Conservation (phyloP, 2,329 filamentous ascomycete species). For the Aspergillus intermedius region DNA sequence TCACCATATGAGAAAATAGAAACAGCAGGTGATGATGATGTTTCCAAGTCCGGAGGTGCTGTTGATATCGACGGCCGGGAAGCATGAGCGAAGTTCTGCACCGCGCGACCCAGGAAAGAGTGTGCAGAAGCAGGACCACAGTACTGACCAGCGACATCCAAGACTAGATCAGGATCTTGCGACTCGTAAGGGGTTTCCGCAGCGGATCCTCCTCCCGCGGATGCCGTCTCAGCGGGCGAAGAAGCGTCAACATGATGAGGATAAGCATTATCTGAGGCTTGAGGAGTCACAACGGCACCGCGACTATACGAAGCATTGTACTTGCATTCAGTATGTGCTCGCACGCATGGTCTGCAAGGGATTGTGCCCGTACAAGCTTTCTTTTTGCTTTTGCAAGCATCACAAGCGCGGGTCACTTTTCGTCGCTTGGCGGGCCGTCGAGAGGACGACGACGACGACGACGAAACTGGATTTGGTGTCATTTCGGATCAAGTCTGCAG, state of each 20-base stretch:
- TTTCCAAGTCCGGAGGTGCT: background rate
- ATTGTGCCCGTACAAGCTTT: slow-evolving; percentile 19
- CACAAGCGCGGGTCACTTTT: slow-evolving; percentile 20
- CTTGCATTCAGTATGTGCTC: slow-evolving; percentile 10
- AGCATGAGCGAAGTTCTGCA: slow-evolving; percentile 10
- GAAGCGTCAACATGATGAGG: background rate
- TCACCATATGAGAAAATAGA: slow-evolving; percentile 19
- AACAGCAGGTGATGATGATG: background rate
- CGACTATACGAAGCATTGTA: slow-evolving; percentile 18
- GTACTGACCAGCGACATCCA: slow-evolving; percentile 14
- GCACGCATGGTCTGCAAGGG: slow-evolving; percentile 15
- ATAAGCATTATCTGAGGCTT: slow-evolving; percentile 4
- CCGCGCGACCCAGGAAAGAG: slow-evolving; percentile 16
- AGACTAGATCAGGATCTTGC: slow-evolving; percentile 1
- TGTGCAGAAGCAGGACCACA: slow-evolving; percentile 19
- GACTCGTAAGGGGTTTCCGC: background rate
- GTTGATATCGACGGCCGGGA: slow-evolving; percentile 5
- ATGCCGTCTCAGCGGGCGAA: too few relatives aligned
- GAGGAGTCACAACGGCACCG: slow-evolving; percentile 14
- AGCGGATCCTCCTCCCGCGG: background rate
- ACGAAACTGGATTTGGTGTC: too few relatives aligned
- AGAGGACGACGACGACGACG: background rate
- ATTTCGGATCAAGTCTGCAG: too few relatives aligned
- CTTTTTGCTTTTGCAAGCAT: slow-evolving; percentile 19
- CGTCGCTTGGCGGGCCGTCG: slow-evolving; percentile 12